Evolutionary conservation across 2,329 filamentous ascomycete genomes (phyloP).

Genomic region (Talaromyces pinophilus): DNA sequence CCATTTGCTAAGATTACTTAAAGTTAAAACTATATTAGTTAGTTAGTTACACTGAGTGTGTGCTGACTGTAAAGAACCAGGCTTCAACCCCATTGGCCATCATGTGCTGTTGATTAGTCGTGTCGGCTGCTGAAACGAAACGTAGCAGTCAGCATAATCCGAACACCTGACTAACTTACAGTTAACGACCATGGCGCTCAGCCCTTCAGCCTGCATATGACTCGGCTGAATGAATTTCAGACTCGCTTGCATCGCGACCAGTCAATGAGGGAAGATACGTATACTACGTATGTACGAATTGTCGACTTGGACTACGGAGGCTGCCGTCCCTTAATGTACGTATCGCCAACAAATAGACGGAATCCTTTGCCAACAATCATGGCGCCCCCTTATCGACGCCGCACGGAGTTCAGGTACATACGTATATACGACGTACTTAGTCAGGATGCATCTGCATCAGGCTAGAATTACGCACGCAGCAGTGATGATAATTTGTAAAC

Average conservation of each 20-base stretch:
- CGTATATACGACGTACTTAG: neutral
- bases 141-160: neutral
- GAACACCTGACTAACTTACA: neutral
- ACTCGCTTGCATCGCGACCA: neutral
- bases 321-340: neutral
- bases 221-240: neutral
- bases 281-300: neutral
- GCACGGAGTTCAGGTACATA: constrained; percentile 4
- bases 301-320: neutral
- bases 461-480: neutral
- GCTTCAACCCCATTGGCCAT: neutral
- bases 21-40: neutral
- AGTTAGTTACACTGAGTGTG: neutral
- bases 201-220: constrained; percentile 7
- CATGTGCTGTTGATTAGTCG: neutral
- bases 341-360: neutral
- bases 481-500: neutral
- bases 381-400: neutral
- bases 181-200: constrained; percentile 1
- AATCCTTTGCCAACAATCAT: neutral
- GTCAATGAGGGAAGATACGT: neutral
- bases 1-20: neutral
- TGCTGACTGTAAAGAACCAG: neutral
- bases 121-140: neutral
- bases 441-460: neutral